Percentiles rank a stretch among this genome's conserved stretches.
Evolutionary conservation across 495 filamentous ascomycete species (phyloP).

Genomic region (Penicillium canescens): DNA sequence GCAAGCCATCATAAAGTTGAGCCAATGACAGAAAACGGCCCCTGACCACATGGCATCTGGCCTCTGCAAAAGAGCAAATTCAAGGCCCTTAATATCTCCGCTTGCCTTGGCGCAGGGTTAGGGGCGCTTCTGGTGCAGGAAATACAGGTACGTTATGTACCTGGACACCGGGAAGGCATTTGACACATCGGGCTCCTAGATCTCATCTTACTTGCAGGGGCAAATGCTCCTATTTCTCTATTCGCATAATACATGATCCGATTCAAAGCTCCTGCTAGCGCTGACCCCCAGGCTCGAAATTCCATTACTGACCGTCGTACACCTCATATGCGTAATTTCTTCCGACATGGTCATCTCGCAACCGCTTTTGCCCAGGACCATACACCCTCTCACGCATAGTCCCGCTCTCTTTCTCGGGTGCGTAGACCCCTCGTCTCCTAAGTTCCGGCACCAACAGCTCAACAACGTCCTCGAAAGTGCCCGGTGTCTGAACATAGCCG

Average conservation of each 20-base stretch:
- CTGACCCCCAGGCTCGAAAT: background rate
- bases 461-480: constrained; percentile 53
- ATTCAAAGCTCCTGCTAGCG: background rate
- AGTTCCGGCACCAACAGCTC: constrained; percentile 34
- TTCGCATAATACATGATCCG: background rate
- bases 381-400: constrained; percentile 27
- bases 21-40: background rate
- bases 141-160: background rate
- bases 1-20: background rate
- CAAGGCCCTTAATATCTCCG: background rate
- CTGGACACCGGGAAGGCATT: too few species aligned
- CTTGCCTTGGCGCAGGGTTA: background rate
- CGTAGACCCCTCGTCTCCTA: background rate
- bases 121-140: background rate
- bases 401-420: constrained; percentile 20
- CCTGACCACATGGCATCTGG: background rate
- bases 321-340: constrained; percentile 8
- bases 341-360: constrained; percentile 14
- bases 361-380: constrained; percentile 6
- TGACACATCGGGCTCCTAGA: too few species aligned
- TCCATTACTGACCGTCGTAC: constrained; percentile 11
- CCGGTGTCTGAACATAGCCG: constrained; percentile 30
- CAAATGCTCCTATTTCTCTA: background rate
- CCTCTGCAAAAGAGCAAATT: background rate
- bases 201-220: too few species aligned